Conservation (phyloP, 805 yeast genomes). For the Pachysolen tannophilus region DNA sequence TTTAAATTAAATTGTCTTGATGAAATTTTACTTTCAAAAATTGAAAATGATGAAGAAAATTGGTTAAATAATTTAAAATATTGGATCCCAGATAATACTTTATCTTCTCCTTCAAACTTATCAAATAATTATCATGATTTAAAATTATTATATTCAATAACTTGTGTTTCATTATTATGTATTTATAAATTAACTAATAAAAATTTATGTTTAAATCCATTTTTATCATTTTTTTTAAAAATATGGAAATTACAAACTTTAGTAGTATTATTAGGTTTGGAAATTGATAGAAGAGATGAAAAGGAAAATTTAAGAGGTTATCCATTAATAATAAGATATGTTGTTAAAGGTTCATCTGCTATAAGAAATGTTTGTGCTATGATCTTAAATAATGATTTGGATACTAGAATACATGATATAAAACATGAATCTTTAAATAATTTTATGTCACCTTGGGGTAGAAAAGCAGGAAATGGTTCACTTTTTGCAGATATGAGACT, state of each 20-base stretch:
- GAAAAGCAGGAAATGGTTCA: slow-evolving; percentile 54
- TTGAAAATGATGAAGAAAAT: slow-evolving; percentile 30
- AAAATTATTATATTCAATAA: slow-evolving; percentile 36
- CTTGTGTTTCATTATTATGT: slow-evolving; percentile 32
- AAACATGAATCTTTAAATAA: slow-evolving; percentile 48
- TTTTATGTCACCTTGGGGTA: slow-evolving; percentile 60
- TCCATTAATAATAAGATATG: slow-evolving; percentile 39
- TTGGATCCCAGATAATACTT: slow-evolving; percentile 30
- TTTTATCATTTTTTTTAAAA: slow-evolving; percentile 44
- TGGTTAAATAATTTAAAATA: slow-evolving; percentile 23
- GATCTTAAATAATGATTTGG: slow-evolving; percentile 43
- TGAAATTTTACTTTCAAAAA: slow-evolving; percentile 29
- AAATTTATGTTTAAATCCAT: slow-evolving; percentile 51
- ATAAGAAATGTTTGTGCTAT: slow-evolving; percentile 55
- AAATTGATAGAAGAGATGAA: slow-evolving; percentile 46
- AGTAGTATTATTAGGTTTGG: slow-evolving; percentile 50
- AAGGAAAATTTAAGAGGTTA: slow-evolving; percentile 26
- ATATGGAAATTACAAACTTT: slow-evolving; percentile 63
- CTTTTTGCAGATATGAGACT: slow-evolving; percentile 49
- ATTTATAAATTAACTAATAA: slow-evolving; percentile 30
- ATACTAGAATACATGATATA: slow-evolving; percentile 42
- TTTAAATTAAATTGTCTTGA: slow-evolving; percentile 32
- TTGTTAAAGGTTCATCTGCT: slow-evolving; percentile 56
- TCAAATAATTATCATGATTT: slow-evolving; percentile 28
- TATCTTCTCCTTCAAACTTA: slow-evolving; percentile 15